A percentile compares a stretch with the other conserved stretches of the same genome.
These are phyloP conservation scores for Pezicula neosporulosa DNA, from an alignment of 2,329 filamentous ascomycete species.

Conservation along the genomic window DNA sequence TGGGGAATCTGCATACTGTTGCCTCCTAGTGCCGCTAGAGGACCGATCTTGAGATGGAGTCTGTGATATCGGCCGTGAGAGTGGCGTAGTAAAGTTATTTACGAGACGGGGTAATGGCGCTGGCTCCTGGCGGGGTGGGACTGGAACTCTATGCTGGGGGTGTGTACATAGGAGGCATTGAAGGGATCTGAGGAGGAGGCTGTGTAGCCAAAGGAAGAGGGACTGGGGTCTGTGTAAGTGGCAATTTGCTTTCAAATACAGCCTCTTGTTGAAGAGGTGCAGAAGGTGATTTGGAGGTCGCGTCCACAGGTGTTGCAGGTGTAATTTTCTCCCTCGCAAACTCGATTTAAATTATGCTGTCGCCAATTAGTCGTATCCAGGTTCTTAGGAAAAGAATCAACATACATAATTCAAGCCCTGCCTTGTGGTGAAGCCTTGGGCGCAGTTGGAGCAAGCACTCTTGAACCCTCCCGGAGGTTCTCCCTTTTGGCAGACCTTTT, in stretches of 20 bases:
- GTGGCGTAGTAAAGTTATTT: neutral
- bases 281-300: neutral
- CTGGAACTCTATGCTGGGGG: constrained; percentile 3
- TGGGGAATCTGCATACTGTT: neutral
- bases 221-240: neutral
- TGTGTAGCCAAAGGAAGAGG: constrained; percentile 1
- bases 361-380: neutral
- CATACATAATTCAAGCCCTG: constrained; percentile 16
- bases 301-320: neutral
- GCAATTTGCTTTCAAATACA: constrained; percentile 1
- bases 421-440: constrained; percentile 18
- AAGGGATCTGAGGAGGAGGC: neutral
- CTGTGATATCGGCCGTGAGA: neutral
- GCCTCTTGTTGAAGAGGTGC: neutral
- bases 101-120: neutral
- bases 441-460: constrained; percentile 13
- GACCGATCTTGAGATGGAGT: constrained; percentile 1
- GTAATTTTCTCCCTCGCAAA: constrained; percentile 6
- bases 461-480: constrained; percentile 12
- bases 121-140: constrained; percentile 1
- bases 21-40: neutral
- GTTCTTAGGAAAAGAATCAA: neutral
- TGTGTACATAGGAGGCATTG: constrained; percentile 10
- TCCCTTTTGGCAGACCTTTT: constrained; percentile 11
- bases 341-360: constrained; percentile 6